Percentiles rank a stretch among this genome's conserved stretches.
These are phyloP conservation scores for Xylaria sp. DNA, from an alignment of 2,329 filamentous ascomycete genomes.

Conservation along the genomic window DNA sequence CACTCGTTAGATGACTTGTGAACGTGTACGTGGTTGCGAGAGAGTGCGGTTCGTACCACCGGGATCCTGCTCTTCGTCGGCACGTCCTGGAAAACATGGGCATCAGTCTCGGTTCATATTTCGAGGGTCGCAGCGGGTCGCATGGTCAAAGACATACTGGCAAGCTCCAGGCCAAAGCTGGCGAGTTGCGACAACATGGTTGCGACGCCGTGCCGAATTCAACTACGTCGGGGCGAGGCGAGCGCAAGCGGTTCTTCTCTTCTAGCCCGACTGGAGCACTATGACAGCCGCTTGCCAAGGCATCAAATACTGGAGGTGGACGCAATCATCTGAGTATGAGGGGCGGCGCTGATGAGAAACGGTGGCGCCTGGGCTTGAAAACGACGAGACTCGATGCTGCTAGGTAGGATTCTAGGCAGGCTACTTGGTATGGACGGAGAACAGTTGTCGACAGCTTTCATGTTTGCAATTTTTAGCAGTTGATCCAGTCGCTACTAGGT, in stretches of 20 bases:
- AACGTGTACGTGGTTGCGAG: constrained; percentile 17
- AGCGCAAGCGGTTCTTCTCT: constrained; percentile 35
- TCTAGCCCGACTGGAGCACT: constrained; percentile 43
- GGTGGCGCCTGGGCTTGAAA: neutral
- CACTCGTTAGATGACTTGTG: constrained; percentile 40
- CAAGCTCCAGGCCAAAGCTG: constrained; percentile 54
- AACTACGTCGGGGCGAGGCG: constrained; percentile 38
- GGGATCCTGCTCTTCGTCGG: constrained; percentile 59
- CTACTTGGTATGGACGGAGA: constrained; percentile 16
- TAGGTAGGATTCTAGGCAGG: neutral
- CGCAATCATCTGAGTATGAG: constrained; percentile 25
- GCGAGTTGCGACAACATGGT: constrained; percentile 54
- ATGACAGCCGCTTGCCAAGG: constrained; percentile 39
- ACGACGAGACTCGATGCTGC: constrained; percentile 11
- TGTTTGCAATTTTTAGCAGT: constrained; percentile 37
- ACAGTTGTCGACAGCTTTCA: constrained; percentile 36
- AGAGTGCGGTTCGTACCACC: constrained; percentile 54
- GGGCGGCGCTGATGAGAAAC: constrained; percentile 12
- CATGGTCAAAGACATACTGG: constrained; percentile 50
- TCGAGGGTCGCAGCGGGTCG: constrained; percentile 11
- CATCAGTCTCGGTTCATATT: constrained; percentile 19
- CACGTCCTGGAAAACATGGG: constrained; percentile 52
- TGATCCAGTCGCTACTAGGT: constrained; percentile 20
- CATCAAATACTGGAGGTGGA: constrained; percentile 40
- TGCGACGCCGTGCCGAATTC: constrained; percentile 37